Percentiles rank a stretch among this genome's conserved stretches.
phyloP scores from a whole-genome alignment of 1,284 basidiomycete genomes.

The Trametes versicolor region DNA sequence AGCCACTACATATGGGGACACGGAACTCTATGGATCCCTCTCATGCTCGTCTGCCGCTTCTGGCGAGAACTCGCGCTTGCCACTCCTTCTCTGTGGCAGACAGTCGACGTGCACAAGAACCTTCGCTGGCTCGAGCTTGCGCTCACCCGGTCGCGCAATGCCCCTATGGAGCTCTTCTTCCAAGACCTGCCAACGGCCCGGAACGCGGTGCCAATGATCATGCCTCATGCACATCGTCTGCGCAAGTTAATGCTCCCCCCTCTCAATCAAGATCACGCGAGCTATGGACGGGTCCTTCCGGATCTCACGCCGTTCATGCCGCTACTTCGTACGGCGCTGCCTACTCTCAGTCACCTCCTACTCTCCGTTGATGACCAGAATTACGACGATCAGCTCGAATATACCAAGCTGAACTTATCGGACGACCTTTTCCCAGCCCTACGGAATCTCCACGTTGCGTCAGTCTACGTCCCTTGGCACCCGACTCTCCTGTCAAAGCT shows the following conservation, averaged over 20 bases:
- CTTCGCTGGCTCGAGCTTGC: not conserved
- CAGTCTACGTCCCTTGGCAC: not conserved
- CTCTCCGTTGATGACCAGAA: no score
- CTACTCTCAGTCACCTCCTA: no score
- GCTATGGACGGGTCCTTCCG: no score
- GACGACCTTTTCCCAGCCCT: no score
- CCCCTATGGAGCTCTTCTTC: not conserved
- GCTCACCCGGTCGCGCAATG: not conserved
- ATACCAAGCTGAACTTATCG: no score
- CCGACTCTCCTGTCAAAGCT: not conserved
- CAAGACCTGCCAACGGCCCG: not conserved
- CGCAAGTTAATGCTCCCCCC: not conserved
- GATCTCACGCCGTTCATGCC: no score
- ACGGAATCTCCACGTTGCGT: no score
- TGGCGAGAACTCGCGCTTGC: not conserved
- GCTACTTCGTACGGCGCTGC: no score
- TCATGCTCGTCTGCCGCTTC: constrained; percentile 6
- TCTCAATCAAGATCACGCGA: not conserved
- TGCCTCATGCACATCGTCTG: not conserved
- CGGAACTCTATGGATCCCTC: not conserved
- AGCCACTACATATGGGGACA: not conserved
- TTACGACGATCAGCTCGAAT: no score
- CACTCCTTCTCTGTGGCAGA: not conserved
- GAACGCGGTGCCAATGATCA: not conserved
- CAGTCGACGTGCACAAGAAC: not conserved